These are phyloP conservation scores for Fusarium pseudocircinatum DNA, from an alignment of 2,329 filamentous ascomycete genomes.

Conservation along the genomic window DNA sequence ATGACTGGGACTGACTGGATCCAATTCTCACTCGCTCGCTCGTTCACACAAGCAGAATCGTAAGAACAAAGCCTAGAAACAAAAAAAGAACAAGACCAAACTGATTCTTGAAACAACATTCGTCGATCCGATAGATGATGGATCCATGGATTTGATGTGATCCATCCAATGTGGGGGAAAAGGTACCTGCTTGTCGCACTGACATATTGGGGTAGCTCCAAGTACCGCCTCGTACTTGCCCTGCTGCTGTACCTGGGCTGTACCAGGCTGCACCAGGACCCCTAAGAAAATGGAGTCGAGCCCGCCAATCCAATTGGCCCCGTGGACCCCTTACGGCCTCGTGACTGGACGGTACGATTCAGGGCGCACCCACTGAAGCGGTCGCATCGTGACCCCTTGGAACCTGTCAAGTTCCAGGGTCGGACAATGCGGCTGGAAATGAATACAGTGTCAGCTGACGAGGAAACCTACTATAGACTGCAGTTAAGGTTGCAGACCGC, in stretches of 20 bases:
- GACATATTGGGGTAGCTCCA: conserved; percentile 10
- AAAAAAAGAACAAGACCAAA: conserved; percentile 15
- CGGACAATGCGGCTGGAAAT: conserved; percentile 1
- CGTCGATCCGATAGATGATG: conserved; percentile 27
- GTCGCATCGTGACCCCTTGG: conserved; percentile 33
- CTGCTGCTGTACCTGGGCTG: conserved; percentile 11
- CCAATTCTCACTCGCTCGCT: not conserved
- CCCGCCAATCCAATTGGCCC: conserved; percentile 40
- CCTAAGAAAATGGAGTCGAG: conserved; percentile 22
- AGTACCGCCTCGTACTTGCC: conserved; percentile 7
- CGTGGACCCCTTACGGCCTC: conserved; percentile 40
- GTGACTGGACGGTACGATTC: conserved; percentile 41
- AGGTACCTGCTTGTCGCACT: conserved; percentile 13
- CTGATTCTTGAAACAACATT: conserved; percentile 21
- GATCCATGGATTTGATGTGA: conserved; percentile 26
- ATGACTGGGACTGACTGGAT: conserved; percentile 11
- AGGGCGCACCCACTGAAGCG: conserved; percentile 26
- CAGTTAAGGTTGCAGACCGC: conserved; percentile 26
- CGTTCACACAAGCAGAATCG: conserved; percentile 15
- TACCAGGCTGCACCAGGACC: conserved; percentile 1
- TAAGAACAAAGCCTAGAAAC: conserved; percentile 13
- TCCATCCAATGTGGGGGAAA: conserved; percentile 7
- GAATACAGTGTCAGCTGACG: conserved; percentile 35
- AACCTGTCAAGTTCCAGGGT: conserved; percentile 20
- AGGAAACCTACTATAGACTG: conserved; percentile 17